Evolutionary conservation across 2,329 filamentous ascomycete species (phyloP).

Genomic region (Trichophaea hybrida): DNA sequence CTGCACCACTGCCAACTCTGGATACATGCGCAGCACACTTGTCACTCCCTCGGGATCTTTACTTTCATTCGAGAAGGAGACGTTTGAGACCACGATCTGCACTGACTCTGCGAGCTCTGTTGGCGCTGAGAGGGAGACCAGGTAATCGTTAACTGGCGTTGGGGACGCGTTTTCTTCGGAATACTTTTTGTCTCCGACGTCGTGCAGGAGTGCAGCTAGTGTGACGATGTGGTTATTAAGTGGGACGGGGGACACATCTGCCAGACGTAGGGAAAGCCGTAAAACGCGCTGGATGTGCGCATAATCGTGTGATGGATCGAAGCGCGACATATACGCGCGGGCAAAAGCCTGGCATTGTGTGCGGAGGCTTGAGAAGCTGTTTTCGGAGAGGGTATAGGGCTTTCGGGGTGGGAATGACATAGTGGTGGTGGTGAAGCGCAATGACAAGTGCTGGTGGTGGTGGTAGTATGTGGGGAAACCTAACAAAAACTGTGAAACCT

Average conservation of each 20-base stretch:
- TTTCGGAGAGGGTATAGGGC: constrained; percentile 21
- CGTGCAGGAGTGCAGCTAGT: constrained; percentile 66
- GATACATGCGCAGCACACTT: constrained; percentile 48
- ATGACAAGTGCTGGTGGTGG: not conserved
- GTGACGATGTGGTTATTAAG: constrained; percentile 46
- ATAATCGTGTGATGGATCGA: constrained; percentile 82
- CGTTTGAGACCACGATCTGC: constrained; percentile 57
- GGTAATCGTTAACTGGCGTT: constrained; percentile 37
- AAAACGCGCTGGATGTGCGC: constrained; percentile 69
- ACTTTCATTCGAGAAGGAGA: constrained; percentile 64
- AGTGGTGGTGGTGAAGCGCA: not conserved
- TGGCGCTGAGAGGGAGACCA: constrained; percentile 44
- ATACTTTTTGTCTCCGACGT: constrained; percentile 81
- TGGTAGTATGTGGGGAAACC: not conserved
- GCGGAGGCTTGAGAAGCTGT: constrained; percentile 38
- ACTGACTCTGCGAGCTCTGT: constrained; percentile 48
- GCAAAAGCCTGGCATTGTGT: constrained; percentile 48
- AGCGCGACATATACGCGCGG: constrained; percentile 56
- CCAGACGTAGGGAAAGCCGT: constrained; percentile 52
- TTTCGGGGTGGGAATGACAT: not conserved
- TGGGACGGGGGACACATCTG: constrained; percentile 23
- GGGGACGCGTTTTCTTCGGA: constrained; percentile 8
- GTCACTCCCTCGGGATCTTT: constrained; percentile 47
- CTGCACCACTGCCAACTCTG: constrained; percentile 73
- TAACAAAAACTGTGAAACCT: too few relatives aligned